Base-by-base conservation (phyloP, 768 basidiomycete genomes). In the Cystofilobasidium ferigula region DNA sequence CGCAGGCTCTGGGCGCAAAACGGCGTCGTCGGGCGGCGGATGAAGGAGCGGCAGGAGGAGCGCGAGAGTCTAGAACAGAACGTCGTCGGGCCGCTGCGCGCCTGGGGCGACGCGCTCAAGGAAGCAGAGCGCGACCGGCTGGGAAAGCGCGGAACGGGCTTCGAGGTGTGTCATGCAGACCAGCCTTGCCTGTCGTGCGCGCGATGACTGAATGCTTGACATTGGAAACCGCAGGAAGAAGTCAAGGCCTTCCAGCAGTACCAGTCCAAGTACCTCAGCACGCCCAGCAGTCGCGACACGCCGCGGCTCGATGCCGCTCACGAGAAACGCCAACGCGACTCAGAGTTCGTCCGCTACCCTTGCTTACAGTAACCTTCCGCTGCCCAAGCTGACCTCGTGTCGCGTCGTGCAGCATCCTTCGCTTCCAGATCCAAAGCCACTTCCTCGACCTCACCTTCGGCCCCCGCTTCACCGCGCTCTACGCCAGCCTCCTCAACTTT, bases 391-490 rank as follows among this genome's bases (percentile, higher is more conserved):
- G 4, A 16, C 16, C 22, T 5, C 42, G 32, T 56, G 14, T 18
- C 35, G n/a, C n/a, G n/a, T 43, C 12, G 16, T 4, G 8, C 32
- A 64, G 63, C 20, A 59, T 67, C 36, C 54, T 56, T 20, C 65
- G 61, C 22, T 67, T 67, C 60, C 45, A 67, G 30, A 36, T 67
- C 5, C 59, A 61, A 22, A 61, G 58, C 38, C 59, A 61, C 26
- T 43, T 67, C 36, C 36, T 67, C 38, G 60, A 67, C 53, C 56
- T 67, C 18, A 67, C 65, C n/a, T 45, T 61, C 26, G 65, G 65
- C 16, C 59, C 60, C 5, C 47, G 22, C 13, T 67, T 61, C 53
- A 54, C 59, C 1, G 32, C 40, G 24, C 51, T 67, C 34, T 61
- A 54, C 51, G 61, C 38, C 43, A 59, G 62, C 24, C 65, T 67